A percentile compares a stretch with the other conserved stretches of the same genome.
Conservation (phyloP, 2,329 filamentous ascomycete genomes). For the Talaromyces verruculosus region DNA sequence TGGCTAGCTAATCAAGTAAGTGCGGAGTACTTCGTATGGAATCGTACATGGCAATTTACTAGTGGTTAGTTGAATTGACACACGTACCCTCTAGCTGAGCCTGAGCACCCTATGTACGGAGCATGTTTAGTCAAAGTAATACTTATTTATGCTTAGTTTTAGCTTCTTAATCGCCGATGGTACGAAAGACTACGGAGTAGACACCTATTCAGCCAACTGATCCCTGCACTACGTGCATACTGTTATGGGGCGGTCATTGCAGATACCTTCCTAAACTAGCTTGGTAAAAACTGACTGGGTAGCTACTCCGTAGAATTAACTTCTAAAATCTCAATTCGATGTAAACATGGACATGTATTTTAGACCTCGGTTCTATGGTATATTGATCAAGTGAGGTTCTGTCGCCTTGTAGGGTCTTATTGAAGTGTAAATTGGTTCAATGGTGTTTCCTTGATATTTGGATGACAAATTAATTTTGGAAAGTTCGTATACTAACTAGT, state of each 20-base stretch:
- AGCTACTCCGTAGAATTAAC: not conserved
- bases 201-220: not conserved
- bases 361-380: not conserved
- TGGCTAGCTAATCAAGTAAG: not conserved
- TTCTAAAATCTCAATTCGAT: no score
- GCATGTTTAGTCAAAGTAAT: not conserved
- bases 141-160: not conserved
- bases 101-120: not conserved
- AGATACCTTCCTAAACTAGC: not conserved
- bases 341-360: not conserved
- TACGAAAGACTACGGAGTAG: not conserved
- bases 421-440: not conserved
- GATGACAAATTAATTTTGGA: not conserved
- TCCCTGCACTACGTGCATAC: not conserved
- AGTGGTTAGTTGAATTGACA: not conserved
- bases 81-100: not conserved
- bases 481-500: not conserved
- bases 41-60: not conserved
- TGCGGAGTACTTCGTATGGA: not conserved
- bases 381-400: not conserved
- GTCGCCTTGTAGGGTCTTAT: not conserved
- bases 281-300: not conserved
- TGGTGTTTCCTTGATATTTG: not conserved
- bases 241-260: not conserved
- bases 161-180: not conserved